These are phyloP conservation scores for Populus davidiana DNA, from an alignment of 345 rosid species.

Conservation along the genomic window DNA sequence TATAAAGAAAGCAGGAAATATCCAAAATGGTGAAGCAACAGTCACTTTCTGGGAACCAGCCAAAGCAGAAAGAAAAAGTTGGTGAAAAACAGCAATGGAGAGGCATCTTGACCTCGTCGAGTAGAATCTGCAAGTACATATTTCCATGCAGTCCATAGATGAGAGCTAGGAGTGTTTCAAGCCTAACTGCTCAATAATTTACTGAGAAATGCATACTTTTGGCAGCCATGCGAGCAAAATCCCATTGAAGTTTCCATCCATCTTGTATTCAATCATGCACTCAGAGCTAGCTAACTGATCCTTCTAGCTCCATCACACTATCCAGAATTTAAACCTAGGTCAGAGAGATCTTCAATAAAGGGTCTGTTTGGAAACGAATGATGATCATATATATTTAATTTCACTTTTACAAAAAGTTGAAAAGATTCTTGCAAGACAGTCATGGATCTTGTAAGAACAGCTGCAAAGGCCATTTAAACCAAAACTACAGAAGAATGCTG, in stretches of 20 bases:
- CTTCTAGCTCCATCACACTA: not conserved
- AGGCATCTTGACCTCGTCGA: constrained; percentile 20
- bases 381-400: not conserved
- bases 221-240: constrained; percentile 3
- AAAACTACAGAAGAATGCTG: too few species aligned
- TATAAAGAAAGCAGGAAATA: not conserved
- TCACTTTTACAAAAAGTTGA: not conserved
- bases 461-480: too few species aligned
- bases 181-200: constrained; percentile 6
- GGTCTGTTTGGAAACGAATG: not conserved
- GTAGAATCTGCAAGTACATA: not conserved
- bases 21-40: not conserved
- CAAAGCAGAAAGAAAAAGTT: not conserved
- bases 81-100: constrained; percentile 16
- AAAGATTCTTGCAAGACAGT: too few species aligned
- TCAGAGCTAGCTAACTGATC: not conserved
- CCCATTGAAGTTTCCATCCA: not conserved
- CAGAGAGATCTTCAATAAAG: not conserved
- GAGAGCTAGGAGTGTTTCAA: not conserved
- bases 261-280: not conserved
- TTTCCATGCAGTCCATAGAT: not conserved
- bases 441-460: too few species aligned
- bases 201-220: constrained; percentile 6
- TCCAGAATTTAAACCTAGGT: not conserved
- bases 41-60: not conserved